Conservation (phyloP, 1,139 yeast species). For the Geotrichum phurueaensis region DNA sequence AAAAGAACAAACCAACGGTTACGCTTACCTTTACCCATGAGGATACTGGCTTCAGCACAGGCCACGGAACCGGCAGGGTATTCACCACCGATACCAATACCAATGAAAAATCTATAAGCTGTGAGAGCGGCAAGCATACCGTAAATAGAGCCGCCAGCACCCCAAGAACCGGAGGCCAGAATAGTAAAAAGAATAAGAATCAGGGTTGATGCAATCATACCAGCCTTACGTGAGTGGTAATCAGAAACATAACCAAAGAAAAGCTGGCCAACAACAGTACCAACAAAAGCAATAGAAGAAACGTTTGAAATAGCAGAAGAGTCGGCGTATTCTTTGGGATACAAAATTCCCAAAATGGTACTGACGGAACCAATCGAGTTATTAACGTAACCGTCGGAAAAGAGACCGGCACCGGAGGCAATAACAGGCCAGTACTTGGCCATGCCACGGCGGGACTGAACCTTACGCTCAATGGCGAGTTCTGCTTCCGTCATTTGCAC, state of each 20-base stretch:
- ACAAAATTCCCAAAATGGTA: constrained; percentile 58
- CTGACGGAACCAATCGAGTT: constrained; percentile 74
- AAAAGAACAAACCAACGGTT: constrained; percentile 87
- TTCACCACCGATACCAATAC: constrained; percentile 74
- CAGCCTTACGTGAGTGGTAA: constrained; percentile 67
- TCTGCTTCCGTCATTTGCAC: constrained; percentile 7
- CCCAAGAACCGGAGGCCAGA: constrained; percentile 84
- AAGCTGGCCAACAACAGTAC: constrained; percentile 85
- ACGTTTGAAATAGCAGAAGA: constrained; percentile 72
- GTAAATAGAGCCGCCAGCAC: constrained; percentile 53
- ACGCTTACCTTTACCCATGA: constrained; percentile 72
- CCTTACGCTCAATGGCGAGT: constrained; percentile 10
- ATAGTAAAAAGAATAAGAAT: constrained; percentile 71
- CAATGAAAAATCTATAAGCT: constrained; percentile 78
- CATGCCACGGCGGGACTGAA: constrained; percentile 18
- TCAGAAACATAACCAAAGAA: constrained; percentile 75
- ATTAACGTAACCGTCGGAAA: constrained; percentile 87
- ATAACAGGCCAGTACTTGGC: constrained; percentile 62
- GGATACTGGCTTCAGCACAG: constrained; percentile 83
- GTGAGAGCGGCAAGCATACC: constrained; percentile 82
- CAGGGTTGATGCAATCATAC: constrained; percentile 70
- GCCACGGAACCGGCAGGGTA: constrained; percentile 93
- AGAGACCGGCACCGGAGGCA: constrained; percentile 85
- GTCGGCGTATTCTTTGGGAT: constrained; percentile 54
- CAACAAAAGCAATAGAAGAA: constrained; percentile 84